Percentiles rank a stretch among this genome's conserved stretches.
phyloP scores from a whole-genome alignment of 805 yeast genomes.

The Candida ovalis region DNA sequence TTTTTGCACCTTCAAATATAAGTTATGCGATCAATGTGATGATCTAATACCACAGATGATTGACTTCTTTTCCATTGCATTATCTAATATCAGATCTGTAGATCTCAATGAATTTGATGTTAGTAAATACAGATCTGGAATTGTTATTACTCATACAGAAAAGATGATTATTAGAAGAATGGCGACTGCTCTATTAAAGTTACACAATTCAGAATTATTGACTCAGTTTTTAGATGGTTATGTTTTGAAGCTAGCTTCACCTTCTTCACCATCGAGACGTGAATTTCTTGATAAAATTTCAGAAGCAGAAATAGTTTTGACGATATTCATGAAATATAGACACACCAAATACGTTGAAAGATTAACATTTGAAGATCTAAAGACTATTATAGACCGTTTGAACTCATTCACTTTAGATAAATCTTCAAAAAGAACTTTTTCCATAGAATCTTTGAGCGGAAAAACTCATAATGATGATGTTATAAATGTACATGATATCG shows the following conservation, averaged over 20 bases:
- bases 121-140: background rate
- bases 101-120: background rate
- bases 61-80: background rate
- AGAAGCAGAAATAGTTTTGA: background rate
- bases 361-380: background rate
- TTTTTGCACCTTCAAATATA: background rate
- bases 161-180: background rate
- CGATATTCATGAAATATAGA: background rate
- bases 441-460: background rate
- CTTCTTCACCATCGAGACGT: background rate
- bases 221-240: background rate
- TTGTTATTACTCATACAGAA: background rate
- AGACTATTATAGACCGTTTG: background rate
- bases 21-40: background rate
- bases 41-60: background rate
- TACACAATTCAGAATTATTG: background rate
- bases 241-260: background rate
- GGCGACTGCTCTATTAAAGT: background rate
- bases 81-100: background rate
- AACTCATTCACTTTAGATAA: background rate
- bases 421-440: background rate
- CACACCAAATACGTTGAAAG: background rate
- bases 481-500: background rate
- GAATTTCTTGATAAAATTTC: background rate
- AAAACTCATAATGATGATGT: background rate